Evolutionary conservation across 2,329 filamentous ascomycete genomes (phyloP), one percentile per base, ranked within the genome.

Genomic region (Dryadomyces quercivorus): DNA sequence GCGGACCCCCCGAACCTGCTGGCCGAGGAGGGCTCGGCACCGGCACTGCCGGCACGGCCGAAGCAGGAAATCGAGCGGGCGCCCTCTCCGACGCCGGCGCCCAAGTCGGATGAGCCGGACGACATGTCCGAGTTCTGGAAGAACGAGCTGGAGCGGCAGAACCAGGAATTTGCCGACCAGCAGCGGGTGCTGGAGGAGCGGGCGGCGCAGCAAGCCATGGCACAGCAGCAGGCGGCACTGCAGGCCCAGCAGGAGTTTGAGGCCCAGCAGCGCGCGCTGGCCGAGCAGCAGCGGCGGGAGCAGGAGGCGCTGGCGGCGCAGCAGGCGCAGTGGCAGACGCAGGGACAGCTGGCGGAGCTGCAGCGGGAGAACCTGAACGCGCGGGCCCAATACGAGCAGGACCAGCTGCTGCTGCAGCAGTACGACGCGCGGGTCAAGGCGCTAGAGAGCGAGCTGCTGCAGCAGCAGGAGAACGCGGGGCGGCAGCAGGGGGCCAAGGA

Each of bases 121-220:
- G 89, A 95, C 50, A 97, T 98, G 65, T 88, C 88, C 52, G 93
- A 98, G 63, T 98, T 98, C 69, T 98, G 93, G 93, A 94, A 94
- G 71, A 88, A 82, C 61, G 91, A 97, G 68, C 81, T 95, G 58
- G 86, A 86, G 60, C 81, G 90, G 38, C 90, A 96, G 67, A 94
- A 97, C 67, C 84, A 90, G 61, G 90, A 95, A 67, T 98, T 94
- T 64, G 93, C 94, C 65, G 89, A 91, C 49, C 92, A 98, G 69
- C 93, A 98, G 71, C 81, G 85, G 42, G 83, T 93, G 16, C 72
- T 98, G 48, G 87, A 94, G 64, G 85, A 92, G 61, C 88, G 92
- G 60, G 92, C 91, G 72, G 85, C 91, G 60, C 82, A 88, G 12
- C 84, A 90, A 59, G 81, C 93, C 53, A 77, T 84, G 53, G 82